Evolutionary conservation across 305 asterid genomes (phyloP).

Genomic region (Fraxinus angustifolia): DNA sequence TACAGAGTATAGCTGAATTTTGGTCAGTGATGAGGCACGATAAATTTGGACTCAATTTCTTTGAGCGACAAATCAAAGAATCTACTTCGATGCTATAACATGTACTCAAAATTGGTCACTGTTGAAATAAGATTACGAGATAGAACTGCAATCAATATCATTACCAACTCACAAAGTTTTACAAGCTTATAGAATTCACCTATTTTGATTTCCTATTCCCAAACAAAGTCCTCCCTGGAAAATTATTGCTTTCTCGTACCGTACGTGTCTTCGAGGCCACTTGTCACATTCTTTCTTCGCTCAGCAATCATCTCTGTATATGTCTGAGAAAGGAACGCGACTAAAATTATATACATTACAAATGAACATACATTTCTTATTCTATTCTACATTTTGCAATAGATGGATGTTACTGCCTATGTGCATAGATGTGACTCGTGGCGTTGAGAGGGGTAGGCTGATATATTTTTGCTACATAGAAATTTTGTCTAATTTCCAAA

Average conservation of each 20-base stretch:
- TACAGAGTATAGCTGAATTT: neutral
- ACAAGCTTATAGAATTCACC: neutral
- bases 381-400: neutral
- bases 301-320: slow-evolving; percentile 68
- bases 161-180: neutral
- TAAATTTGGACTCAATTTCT: neutral
- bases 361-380: neutral
- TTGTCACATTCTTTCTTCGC: slow-evolving; percentile 56
- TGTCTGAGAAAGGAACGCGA: slow-evolving; percentile 29
- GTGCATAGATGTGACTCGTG: neutral
- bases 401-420: neutral
- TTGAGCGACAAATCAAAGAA: neutral
- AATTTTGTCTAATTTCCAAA: neutral
- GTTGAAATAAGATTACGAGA: neutral
- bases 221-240: neutral
- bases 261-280: slow-evolving; percentile 69
- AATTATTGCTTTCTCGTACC: slow-evolving; percentile 42
- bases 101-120: neutral
- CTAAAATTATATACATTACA: neutral
- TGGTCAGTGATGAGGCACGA: neutral
- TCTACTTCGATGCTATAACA: neutral
- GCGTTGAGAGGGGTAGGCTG: neutral
- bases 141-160: neutral
- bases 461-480: neutral
- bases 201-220: neutral